Evolutionary conservation across 495 filamentous ascomycete genomes (phyloP).

Genomic region (Podospora pseudopauciseta): DNA sequence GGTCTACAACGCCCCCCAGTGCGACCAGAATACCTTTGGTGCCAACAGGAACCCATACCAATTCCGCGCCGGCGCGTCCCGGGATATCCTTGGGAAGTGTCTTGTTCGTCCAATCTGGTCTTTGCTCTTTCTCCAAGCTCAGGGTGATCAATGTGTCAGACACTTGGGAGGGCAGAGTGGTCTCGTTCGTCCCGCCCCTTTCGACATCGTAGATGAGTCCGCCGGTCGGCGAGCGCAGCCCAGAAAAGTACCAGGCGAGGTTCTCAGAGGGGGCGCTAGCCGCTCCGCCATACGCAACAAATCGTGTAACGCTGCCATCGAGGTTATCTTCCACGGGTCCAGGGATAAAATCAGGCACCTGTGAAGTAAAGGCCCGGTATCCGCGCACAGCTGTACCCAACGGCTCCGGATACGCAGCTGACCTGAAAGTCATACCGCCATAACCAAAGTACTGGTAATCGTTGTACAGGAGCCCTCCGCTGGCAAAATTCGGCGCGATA

Average conservation of each 20-base stretch:
- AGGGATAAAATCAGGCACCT: conserved; percentile 37
- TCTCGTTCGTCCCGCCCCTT: conserved; percentile 22
- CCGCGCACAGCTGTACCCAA: conserved; percentile 36
- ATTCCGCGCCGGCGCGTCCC: conserved; percentile 58
- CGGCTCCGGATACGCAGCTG: conserved; percentile 29
- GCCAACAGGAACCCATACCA: conserved; percentile 69
- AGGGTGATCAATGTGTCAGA: conserved; percentile 57
- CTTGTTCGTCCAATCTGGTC: conserved; percentile 53
- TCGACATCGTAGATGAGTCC: conserved; percentile 42
- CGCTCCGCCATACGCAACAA: conserved; percentile 60
- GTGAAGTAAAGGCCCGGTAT: conserved; percentile 54
- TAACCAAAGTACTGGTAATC: conserved; percentile 56
- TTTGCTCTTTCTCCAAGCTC: conserved; percentile 51
- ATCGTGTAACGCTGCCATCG: conserved; percentile 51
- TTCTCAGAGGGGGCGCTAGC: conserved; percentile 69
- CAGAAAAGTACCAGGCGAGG: conserved; percentile 68
- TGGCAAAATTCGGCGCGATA: conserved; percentile 55
- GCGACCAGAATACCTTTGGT: conserved; percentile 59
- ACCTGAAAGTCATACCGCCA: conserved; percentile 40
- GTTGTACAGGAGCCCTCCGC: conserved; percentile 66
- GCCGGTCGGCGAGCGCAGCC: conserved; percentile 48
- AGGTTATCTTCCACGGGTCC: conserved; percentile 41
- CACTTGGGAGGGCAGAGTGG: conserved; percentile 32
- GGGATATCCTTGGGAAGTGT: conserved; percentile 50
- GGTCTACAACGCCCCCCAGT: conserved; percentile 63